Evolutionary conservation across 2,329 filamentous ascomycete species (phyloP), one percentile per base, ranked within the genome.

Genomic region (Colletotrichum orchidophilum): DNA sequence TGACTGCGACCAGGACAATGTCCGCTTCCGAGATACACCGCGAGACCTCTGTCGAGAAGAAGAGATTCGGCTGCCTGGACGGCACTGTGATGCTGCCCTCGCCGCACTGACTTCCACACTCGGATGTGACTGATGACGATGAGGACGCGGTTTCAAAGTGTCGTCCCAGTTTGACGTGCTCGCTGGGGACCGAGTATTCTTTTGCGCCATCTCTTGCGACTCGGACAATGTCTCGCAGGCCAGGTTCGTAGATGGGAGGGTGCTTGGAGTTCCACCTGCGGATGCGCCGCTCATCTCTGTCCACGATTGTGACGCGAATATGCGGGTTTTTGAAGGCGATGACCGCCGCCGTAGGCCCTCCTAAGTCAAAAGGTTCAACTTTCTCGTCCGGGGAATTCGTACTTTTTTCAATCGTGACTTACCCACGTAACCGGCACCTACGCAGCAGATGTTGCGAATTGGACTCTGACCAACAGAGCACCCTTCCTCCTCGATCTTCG

Each of bases 401-500:
- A 12, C 54, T 27, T 46, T 27, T 29, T 60, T 8, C 33, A 1
- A 60, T 8, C 5, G 2, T 46, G 12, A 84, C 90, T 77, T 84
- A 93, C 90, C 92, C 71, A 94, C 91, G 79, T 94, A 94, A 75
- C 92, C 92, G 74, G 92, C 92, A 60, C 92, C 92, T 73, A 94
- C 90, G 78, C 91, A 93, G 80, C 92, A 94, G 63, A 94, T 90
- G 76, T 88, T 91, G 76, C 82, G 83, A 49, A 92, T 80, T 26
- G 31, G 52, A 21, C 54, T 15, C 15, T 21, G 49, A 12, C 31
- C 12, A 13, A 13, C 5, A 1, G 35, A 35, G 26, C 12, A n/a
- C 6, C 5, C 26, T 12, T 24, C 21, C 1, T 13, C 42, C 21
- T 46, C 26, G 13, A 18, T 27, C 13, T 63, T 42, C 7, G 27